Conservation (phyloP, 176 grass and related monocot species). For the Oropetium thomaeum region DNA sequence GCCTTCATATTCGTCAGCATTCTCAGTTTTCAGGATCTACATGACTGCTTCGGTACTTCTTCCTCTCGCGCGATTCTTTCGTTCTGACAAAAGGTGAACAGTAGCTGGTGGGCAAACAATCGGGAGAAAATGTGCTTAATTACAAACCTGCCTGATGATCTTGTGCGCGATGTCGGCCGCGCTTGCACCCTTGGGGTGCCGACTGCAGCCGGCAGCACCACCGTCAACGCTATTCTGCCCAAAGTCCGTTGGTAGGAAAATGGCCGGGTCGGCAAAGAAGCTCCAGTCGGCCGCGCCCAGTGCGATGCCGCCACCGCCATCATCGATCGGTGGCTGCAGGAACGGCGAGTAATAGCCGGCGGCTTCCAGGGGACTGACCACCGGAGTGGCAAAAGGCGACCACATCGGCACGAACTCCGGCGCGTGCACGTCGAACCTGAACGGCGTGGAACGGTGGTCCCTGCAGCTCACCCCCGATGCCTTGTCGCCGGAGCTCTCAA, state of each 20-base stretch:
- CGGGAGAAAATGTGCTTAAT: too few species aligned
- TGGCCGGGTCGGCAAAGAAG: slow-evolving; percentile 39
- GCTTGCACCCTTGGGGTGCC: slow-evolving; percentile 1
- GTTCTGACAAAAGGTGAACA: too few species aligned
- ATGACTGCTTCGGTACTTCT: background rate
- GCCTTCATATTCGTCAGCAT: background rate
- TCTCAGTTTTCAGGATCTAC: background rate
- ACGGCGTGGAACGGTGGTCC: slow-evolving; percentile 1
- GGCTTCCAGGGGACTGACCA: background rate
- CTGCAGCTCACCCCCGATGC: background rate
- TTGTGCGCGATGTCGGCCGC: slow-evolving; percentile 45
- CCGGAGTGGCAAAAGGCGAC: background rate
- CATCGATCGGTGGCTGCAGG: slow-evolving; percentile 4
- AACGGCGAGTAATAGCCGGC: slow-evolving; percentile 42
- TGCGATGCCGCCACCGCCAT: background rate
- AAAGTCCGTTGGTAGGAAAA: slow-evolving; percentile 40
- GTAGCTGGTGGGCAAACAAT: too few species aligned
- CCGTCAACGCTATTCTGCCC: background rate
- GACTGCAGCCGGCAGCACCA: background rate
- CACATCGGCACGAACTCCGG: slow-evolving; percentile 56
- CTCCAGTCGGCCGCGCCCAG: slow-evolving; percentile 37
- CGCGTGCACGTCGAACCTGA: slow-evolving; percentile 54
- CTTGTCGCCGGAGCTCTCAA: slow-evolving; percentile 2
- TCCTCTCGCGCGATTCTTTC: background rate
- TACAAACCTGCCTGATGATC: slow-evolving; percentile 59